Evolutionary conservation across 352 stramenopile species (phyloP).

Genomic region (Phytophthora kernoviae): DNA sequence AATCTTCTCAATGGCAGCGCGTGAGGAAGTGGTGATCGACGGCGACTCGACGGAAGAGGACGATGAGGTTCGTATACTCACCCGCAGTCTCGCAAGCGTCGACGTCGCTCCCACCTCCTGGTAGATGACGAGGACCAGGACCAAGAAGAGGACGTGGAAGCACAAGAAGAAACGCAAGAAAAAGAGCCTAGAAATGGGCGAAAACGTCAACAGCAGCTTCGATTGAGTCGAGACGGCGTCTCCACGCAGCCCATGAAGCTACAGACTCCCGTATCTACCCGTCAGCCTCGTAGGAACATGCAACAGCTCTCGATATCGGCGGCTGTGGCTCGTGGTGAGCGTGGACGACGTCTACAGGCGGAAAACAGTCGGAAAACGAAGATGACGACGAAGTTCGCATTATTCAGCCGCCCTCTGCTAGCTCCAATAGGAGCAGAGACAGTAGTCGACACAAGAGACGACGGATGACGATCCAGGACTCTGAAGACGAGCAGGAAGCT

Average conservation of each 20-base stretch:
- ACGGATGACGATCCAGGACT: conserved; percentile 55
- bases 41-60: conserved; percentile 69
- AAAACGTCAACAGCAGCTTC: conserved; percentile 26
- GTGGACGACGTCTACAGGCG: conserved; percentile 11
- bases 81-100: conserved; percentile 68
- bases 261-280: conserved; percentile 19
- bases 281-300: conserved; percentile 26
- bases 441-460: conserved; percentile 28
- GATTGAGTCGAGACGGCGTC: conserved; percentile 16
- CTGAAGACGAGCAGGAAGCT: conserved; percentile 50
- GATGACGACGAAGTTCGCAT: conserved; percentile 70
- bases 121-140: conserved; percentile 59
- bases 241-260: conserved; percentile 29
- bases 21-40: conserved; percentile 77
- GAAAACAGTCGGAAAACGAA: conserved; percentile 31
- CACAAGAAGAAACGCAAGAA: not conserved
- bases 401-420: conserved; percentile 39
- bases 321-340: conserved; percentile 32
- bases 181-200: conserved; percentile 1
- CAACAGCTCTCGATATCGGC: conserved; percentile 35
- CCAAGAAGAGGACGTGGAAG: not conserved
- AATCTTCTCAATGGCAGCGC: conserved; percentile 21
- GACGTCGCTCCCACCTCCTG: conserved; percentile 56
- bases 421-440: conserved; percentile 31
- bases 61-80: conserved; percentile 58